Percentiles rank a stretch among this genome's conserved stretches.
Conservation (phyloP, 768 basidiomycete species). For the Gymnopilus junonius region DNA sequence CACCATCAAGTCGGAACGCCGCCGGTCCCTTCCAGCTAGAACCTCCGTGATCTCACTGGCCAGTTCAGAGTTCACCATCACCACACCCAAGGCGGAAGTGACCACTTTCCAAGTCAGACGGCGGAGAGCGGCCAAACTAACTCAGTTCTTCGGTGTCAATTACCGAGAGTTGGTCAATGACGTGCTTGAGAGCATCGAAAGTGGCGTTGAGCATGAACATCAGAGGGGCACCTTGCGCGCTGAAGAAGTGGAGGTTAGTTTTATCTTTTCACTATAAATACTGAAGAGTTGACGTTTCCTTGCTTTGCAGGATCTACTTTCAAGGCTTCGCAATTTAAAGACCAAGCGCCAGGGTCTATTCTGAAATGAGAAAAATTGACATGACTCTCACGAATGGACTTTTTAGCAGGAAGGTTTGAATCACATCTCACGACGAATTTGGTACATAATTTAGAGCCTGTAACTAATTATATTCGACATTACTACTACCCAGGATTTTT, state of each 20-base stretch:
- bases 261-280: background rate
- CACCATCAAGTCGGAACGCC: slow-evolving; percentile 61
- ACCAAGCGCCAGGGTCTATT: slow-evolving; percentile 47
- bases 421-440: slow-evolving; percentile 4
- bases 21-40: slow-evolving; percentile 69
- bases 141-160: slow-evolving; percentile 87
- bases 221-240: slow-evolving; percentile 64
- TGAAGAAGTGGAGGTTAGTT: slow-evolving; percentile 75
- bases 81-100: slow-evolving; percentile 47
- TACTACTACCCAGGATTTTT: slow-evolving; percentile 7
- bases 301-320: slow-evolving; percentile 52
- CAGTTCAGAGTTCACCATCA: slow-evolving; percentile 48
- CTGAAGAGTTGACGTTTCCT: slow-evolving; percentile 12
- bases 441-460: slow-evolving; percentile 14
- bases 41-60: slow-evolving; percentile 64
- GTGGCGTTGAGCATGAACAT: slow-evolving; percentile 70
- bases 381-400: slow-evolving; percentile 6
- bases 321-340: slow-evolving; percentile 57
- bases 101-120: slow-evolving; percentile 73
- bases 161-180: slow-evolving; percentile 79
- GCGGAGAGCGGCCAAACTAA: slow-evolving; percentile 79
- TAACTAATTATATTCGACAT: slow-evolving; percentile 14
- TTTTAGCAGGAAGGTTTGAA: background rate
- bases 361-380: slow-evolving; percentile 1
- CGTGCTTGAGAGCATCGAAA: slow-evolving; percentile 82